Evolutionary conservation across 2,329 filamentous ascomycete species (phyloP), one percentile per base, ranked within the genome.

Genomic region (Neospermospora avenae): DNA sequence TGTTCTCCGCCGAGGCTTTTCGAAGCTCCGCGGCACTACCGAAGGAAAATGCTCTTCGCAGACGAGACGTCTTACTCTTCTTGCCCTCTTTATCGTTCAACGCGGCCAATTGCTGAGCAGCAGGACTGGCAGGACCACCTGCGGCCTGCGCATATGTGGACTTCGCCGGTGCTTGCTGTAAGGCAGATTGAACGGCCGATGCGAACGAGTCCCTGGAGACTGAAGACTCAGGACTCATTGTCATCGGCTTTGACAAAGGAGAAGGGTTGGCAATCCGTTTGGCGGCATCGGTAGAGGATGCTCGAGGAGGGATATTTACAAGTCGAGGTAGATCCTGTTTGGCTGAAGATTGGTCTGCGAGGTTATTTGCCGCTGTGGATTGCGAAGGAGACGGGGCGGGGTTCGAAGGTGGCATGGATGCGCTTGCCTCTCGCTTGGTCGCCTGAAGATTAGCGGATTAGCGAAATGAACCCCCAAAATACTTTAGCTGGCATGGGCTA

Each of bases 31-130:
- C 91, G 44, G 93, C 91, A 73, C 93, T 98, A 53, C 95, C 93
- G 75, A 99, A 99, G 0, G 95, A 99, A 70, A 99, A 96, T 0
- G 95, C 95, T 68, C 95, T 84, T 58, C 95, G 86, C 61, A 99
- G 80, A 66, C 93, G 83, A 18, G 90, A 93, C 2, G 89, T 90
- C 77, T 97, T 97, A 77, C 87, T 91, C 72, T 91, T 92, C 72
- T 85, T 89, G 28, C 80, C 79, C 57, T 91, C 90, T 72, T 90
- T 93, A 67, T 93, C 89, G 62, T 88, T 93, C 58, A 98, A 81
- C n/a, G 93, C 91, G 48, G 90, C 86, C 41, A 98, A 82, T 59
- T 96, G 91, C 74, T 91, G 88, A 14, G 90, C 88, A 20, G 93
- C 93, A 49, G 90, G 86, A 57, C 77, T 77, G 64, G 69, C 70